A percentile compares a stretch with the other conserved stretches of the same genome.
Evolutionary conservation across 23 red algal genomes (phyloP).

Genomic region (Gracilaria domingensis): DNA sequence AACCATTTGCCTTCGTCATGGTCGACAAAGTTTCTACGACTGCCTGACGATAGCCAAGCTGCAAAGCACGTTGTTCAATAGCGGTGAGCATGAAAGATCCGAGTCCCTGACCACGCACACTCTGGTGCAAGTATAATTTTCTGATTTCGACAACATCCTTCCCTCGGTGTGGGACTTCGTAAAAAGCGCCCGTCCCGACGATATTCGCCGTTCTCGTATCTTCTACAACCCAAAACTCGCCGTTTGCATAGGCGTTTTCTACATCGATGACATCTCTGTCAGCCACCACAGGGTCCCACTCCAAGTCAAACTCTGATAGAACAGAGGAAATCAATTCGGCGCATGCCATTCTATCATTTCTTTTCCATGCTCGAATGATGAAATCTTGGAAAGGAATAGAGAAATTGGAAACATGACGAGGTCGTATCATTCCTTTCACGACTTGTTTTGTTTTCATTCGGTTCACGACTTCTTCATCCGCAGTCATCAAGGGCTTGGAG

Average conservation of each 20-base stretch:
- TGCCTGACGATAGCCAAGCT: slow-evolving; percentile 56
- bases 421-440: slow-evolving; percentile 41
- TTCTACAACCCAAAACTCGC: slow-evolving; percentile 83
- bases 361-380: slow-evolving; percentile 61
- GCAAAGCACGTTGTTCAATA: slow-evolving; percentile 64
- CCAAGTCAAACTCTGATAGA: slow-evolving; percentile 35
- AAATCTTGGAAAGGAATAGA: slow-evolving; percentile 66
- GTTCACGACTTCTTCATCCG: not conserved
- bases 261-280: slow-evolving; percentile 66
- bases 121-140: slow-evolving; percentile 71
- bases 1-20: slow-evolving; percentile 40
- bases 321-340: slow-evolving; percentile 50
- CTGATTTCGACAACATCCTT: slow-evolving; percentile 65
- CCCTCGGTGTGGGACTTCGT: slow-evolving; percentile 47
- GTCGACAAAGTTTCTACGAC: slow-evolving; percentile 49
- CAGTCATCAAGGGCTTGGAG: not conserved
- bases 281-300: slow-evolving; percentile 53
- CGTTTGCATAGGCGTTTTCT: slow-evolving; percentile 38
- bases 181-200: slow-evolving; percentile 77
- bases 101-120: slow-evolving; percentile 62
- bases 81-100: slow-evolving; percentile 63
- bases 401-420: slow-evolving; percentile 21
- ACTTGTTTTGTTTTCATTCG: too few relatives aligned
- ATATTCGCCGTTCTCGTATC: slow-evolving; percentile 33
- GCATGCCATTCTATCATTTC: slow-evolving; percentile 42